These are phyloP conservation scores for Neopestalotiopsis clavispora DNA, from an alignment of 2,329 filamentous ascomycete species.

Conservation along the genomic window DNA sequence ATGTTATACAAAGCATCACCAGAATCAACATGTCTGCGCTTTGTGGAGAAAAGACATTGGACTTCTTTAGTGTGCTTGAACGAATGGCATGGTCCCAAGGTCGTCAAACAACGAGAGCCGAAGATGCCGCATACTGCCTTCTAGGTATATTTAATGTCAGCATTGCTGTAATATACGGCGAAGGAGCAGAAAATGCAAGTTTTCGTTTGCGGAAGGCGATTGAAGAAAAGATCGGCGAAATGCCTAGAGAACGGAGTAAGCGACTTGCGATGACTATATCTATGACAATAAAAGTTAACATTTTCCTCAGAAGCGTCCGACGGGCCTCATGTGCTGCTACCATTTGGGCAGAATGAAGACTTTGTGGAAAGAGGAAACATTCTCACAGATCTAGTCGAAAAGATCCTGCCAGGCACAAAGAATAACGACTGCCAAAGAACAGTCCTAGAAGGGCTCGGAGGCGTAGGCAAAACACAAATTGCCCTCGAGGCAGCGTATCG, in stretches of 20 bases:
- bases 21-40: background rate
- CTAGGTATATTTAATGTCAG: background rate
- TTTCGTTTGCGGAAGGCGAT: too few relatives aligned
- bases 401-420: background rate
- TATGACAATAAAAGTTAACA: background rate
- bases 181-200: background rate
- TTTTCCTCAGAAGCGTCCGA: too few relatives aligned
- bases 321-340: too few relatives aligned
- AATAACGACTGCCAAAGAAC: constrained; percentile 30
- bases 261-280: too few relatives aligned
- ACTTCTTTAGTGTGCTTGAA: too few relatives aligned
- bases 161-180: background rate
- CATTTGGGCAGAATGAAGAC: too few relatives aligned
- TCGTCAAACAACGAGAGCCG: background rate
- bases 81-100: background rate
- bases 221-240: too few relatives aligned
- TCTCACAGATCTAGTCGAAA: too few relatives aligned
- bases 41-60: background rate
- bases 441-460: constrained; percentile 37
- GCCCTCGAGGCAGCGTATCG: constrained; percentile 39
- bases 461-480: constrained; percentile 44
- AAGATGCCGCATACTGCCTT: background rate
- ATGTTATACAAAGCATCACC: background rate
- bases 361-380: too few relatives aligned
- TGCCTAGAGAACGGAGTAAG: too few relatives aligned